A percentile compares a stretch with the other conserved stretches of the same genome.
phyloP scores from a whole-genome alignment of 1,284 basidiomycete species.

The Trichosporon sp. region DNA sequence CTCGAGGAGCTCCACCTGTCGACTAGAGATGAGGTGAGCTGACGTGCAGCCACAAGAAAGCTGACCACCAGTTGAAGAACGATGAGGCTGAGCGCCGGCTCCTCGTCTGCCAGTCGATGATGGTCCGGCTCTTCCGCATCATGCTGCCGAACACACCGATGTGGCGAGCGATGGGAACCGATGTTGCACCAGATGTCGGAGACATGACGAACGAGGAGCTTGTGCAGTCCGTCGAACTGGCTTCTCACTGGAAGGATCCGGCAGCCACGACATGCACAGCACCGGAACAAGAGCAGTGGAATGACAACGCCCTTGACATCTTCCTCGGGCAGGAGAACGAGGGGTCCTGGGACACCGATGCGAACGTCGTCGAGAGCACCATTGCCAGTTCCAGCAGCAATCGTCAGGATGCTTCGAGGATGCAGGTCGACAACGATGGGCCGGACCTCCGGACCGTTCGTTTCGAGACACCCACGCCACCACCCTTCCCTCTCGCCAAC shows the following conservation, averaged over 20 bases:
- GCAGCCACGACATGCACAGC: neutral
- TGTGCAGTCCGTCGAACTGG: neutral
- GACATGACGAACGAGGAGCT: neutral
- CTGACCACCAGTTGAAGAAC: neutral
- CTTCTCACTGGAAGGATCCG: neutral
- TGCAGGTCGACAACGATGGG: neutral
- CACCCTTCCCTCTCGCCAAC: neutral
- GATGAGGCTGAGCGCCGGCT: constrained; percentile 9
- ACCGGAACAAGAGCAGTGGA: neutral
- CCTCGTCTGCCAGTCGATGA: neutral
- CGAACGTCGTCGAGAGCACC: neutral
- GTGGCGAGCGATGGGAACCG: neutral
- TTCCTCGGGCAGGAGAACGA: neutral
- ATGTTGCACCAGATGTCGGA: neutral
- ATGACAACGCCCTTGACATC: neutral
- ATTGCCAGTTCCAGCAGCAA: neutral
- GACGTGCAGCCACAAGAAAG: neutral
- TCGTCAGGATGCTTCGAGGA: neutral
- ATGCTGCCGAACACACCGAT: constrained; percentile 2
- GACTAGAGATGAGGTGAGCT: neutral
- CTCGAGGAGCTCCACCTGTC: neutral
- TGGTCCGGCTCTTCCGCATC: constrained; percentile 3
- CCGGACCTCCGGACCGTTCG: neutral
- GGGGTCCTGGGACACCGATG: neutral
- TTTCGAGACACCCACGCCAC: neutral